Conservation (phyloP, 179 eudicot species). For the Patellifolia procumbens region DNA sequence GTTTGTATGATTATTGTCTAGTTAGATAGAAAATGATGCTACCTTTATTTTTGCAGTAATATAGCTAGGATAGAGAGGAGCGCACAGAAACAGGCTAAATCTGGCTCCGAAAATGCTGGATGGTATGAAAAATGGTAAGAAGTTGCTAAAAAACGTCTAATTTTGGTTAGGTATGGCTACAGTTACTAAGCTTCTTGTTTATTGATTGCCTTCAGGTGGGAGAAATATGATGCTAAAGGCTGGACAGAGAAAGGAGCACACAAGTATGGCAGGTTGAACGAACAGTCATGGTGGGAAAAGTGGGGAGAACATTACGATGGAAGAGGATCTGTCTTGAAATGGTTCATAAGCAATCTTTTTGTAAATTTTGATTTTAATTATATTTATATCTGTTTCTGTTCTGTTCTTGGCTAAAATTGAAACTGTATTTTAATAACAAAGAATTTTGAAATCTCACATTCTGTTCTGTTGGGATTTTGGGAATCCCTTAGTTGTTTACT, state of each 20-base stretch:
- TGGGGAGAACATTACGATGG: constrained; percentile 99
- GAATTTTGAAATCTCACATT: background rate
- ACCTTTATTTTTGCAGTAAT: constrained; percentile 57
- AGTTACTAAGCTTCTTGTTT: background rate
- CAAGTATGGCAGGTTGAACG: constrained; percentile 89
- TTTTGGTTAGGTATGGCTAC: background rate
- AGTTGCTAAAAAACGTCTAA: constrained; percentile 6
- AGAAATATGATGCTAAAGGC: constrained; percentile 94
- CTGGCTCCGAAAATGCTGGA: constrained; percentile 97
- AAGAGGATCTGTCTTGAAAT: constrained; percentile 92
- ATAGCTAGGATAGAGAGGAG: constrained; percentile 93
- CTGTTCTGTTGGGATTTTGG: background rate
- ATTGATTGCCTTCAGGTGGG: constrained; percentile 64
- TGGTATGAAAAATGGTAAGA: constrained; percentile 98
- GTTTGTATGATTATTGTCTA: background rate
- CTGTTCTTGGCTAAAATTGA: background rate
- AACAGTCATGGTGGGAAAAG: constrained; percentile 99
- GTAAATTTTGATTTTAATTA: too few species aligned
- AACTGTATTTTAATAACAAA: background rate
- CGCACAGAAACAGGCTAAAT: constrained; percentile 98
- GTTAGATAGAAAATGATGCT: constrained; percentile 3
- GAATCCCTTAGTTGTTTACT: too few species aligned
- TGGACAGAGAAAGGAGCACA: constrained; percentile 99
- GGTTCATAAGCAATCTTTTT: constrained; percentile 37
- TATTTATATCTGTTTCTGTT: background rate